phyloP scores from a whole-genome alignment of 805 yeast species.

The Ogataea zsoltii region DNA sequence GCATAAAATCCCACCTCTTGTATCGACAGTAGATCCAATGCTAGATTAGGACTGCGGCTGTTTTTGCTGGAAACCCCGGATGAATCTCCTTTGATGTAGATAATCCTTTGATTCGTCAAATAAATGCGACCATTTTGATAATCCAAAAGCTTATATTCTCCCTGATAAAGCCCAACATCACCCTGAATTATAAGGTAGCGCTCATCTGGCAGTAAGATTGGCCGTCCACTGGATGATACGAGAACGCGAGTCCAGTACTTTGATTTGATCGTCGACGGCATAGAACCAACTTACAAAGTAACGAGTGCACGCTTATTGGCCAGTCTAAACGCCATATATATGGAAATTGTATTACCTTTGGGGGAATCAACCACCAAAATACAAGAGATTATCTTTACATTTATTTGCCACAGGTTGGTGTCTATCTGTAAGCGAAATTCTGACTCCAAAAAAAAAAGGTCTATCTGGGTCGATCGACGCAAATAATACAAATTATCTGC shows the following conservation, averaged over 20 bases:
- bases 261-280: conserved; percentile 10
- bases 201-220: conserved; percentile 38
- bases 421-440: no score
- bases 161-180: conserved; percentile 77
- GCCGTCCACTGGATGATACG: conserved; percentile 36
- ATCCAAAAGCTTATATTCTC: conserved; percentile 58
- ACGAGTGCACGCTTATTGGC: no score
- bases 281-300: neutral
- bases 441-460: no score
- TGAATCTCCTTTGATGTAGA: conserved; percentile 53
- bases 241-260: conserved; percentile 24
- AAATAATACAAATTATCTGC: no score
- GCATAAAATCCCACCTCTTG: conserved; percentile 31
- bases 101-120: conserved; percentile 69
- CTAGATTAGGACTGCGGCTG: conserved; percentile 4
- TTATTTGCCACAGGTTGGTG: neutral
- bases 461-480: conserved; percentile 4
- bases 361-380: no score
- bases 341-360: no score
- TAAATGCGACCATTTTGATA: conserved; percentile 79
- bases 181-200: conserved; percentile 52
- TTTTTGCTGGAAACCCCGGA: neutral
- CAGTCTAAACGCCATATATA: no score
- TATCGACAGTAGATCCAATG: conserved; percentile 18
- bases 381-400: no score